These are phyloP conservation scores for Lenwebbia sp. DNA, from an alignment of 345 rosid species.

Conservation along the genomic window DNA sequence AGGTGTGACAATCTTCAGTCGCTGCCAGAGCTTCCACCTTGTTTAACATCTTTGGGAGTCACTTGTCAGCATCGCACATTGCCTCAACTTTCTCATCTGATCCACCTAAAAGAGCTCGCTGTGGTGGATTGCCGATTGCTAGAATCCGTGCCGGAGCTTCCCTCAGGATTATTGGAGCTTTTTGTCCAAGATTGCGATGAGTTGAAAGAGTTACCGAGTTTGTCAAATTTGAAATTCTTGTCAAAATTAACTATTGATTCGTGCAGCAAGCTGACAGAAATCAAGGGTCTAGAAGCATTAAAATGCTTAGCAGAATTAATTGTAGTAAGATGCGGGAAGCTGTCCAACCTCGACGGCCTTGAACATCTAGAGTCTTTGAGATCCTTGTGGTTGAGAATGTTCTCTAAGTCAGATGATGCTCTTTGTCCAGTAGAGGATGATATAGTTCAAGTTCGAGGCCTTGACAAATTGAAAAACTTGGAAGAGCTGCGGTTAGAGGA, in stretches of 20 bases:
- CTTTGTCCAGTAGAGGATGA: no score
- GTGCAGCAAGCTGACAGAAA: neutral
- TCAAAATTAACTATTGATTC: fast-evolving
- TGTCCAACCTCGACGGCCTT: neutral
- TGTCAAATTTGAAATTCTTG: neutral
- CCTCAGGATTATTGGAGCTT: neutral
- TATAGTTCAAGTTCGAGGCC: no score
- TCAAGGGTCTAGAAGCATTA: neutral
- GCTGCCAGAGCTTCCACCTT: neutral
- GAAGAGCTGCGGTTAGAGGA: no score
- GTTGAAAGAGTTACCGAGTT: neutral
- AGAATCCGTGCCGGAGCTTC: neutral
- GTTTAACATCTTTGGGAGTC: fast-evolving
- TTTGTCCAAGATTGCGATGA: fast-evolving
- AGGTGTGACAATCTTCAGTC: fast-evolving
- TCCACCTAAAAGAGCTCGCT: fast-evolving
- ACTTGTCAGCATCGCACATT: fast-evolving
- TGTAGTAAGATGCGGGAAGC: fast-evolving
- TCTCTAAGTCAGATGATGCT: no score
- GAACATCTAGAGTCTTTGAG: neutral
- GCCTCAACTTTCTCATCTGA: neutral
- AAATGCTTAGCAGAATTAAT: fast-evolving
- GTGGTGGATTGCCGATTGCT: neutral
- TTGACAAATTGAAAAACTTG: no score
- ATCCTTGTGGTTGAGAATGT: no score